Conservation (phyloP, 257 asterid genomes). For the Lithospermum erythrorhizon region DNA sequence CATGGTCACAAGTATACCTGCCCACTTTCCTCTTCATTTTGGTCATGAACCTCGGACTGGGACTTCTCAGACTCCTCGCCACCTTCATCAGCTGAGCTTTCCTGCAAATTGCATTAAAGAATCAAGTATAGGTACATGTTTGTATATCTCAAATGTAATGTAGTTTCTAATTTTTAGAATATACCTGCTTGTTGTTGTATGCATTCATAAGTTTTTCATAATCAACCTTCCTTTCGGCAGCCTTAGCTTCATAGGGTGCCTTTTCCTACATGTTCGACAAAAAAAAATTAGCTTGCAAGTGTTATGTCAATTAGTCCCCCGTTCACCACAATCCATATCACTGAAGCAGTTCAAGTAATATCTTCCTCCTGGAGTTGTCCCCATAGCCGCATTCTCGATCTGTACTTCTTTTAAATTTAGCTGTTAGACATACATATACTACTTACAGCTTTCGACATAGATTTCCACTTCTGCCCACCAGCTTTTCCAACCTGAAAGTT, state of each 20-base stretch:
- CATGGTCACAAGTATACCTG: slow-evolving; percentile 29
- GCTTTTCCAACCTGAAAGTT: slow-evolving; percentile 83
- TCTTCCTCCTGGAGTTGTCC: too few relatives aligned
- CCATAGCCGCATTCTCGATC: too few relatives aligned
- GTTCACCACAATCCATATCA: too few relatives aligned
- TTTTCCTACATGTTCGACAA: slow-evolving; percentile 47
- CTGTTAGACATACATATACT: background rate
- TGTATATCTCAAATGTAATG: too few relatives aligned
- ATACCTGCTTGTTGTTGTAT: slow-evolving; percentile 80
- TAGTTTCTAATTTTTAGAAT: background rate
- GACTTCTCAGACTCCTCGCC: slow-evolving; percentile 75
- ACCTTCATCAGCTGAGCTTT: slow-evolving; percentile 78
- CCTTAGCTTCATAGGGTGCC: slow-evolving; percentile 94
- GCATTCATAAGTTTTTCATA: slow-evolving; percentile 72
- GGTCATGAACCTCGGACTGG: slow-evolving; percentile 57
- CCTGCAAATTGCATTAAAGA: slow-evolving; percentile 32
- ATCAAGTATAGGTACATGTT: too few relatives aligned
- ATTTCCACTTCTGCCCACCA: slow-evolving; percentile 95
- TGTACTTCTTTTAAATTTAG: too few relatives aligned
- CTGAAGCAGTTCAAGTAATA: too few relatives aligned
- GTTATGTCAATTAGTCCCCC: background rate
- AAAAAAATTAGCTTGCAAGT: background rate
- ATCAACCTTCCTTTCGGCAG: slow-evolving; percentile 71
- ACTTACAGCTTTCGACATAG: slow-evolving; percentile 73
- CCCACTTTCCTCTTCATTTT: slow-evolving; percentile 50